Evolutionary conservation across 2,329 filamentous ascomycete species (phyloP).

Genomic region (Exutisphaerella laricina): DNA sequence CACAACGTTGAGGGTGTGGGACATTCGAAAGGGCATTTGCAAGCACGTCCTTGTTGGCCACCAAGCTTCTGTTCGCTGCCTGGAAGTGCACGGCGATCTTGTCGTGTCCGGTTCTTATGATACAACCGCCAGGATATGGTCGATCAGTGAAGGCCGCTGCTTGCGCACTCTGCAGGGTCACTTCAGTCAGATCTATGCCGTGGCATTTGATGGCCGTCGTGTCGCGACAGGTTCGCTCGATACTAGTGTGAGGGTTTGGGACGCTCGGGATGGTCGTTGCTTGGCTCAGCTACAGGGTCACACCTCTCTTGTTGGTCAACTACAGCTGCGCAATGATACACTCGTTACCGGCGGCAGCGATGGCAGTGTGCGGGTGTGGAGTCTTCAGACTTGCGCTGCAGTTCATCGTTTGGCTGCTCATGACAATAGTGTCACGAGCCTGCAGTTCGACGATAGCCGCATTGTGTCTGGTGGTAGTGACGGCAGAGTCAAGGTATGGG

Average conservation of each 20-base stretch:
- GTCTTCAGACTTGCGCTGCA: conserved; percentile 78
- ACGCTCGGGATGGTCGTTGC: conserved; percentile 56
- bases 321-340: conserved; percentile 92
- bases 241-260: conserved; percentile 96
- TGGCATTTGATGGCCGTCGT: conserved; percentile 89
- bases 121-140: conserved; percentile 95
- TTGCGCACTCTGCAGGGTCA: conserved; percentile 85
- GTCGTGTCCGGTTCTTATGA: conserved; percentile 99
- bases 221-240: conserved; percentile 95
- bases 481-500: conserved; percentile 98
- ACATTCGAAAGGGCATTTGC: conserved; percentile 81
- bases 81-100: conserved; percentile 93
- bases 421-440: conserved; percentile 94
- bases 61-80: conserved; percentile 87
- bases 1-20: conserved; percentile 92
- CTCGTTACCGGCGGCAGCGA: conserved; percentile 95
- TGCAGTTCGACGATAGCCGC: conserved; percentile 93
- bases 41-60: conserved; percentile 89
- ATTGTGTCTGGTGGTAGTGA: conserved; percentile 96
- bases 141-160: conserved; percentile 90
- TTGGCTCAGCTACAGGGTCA: conserved; percentile 92
- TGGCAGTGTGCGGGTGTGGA: conserved; percentile 95
- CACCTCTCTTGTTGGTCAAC: conserved; percentile 90
- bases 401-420: conserved; percentile 94
- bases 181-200: conserved; percentile 98